Conservation (phyloP, 1,284 basidiomycete genomes). For the Fistulinella cinereoalba region DNA sequence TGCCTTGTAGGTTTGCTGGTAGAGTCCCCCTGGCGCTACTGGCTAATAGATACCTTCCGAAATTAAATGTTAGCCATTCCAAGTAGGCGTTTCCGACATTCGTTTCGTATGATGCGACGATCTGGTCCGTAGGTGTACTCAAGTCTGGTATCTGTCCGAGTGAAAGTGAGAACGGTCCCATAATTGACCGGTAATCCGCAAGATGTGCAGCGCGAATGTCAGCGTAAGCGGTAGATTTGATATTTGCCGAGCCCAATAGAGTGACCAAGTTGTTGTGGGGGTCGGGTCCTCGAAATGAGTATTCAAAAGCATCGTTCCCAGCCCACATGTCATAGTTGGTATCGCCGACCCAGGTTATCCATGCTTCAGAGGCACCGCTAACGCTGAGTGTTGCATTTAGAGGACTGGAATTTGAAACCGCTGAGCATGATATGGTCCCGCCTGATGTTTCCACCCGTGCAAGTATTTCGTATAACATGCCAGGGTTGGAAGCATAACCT, state of each 20-base stretch:
- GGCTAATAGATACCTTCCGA: constrained; percentile 63
- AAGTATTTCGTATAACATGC: constrained; percentile 70
- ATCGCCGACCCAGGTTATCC: constrained; percentile 67
- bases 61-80: constrained; percentile 73
- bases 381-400: constrained; percentile 58
- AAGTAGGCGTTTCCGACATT: constrained; percentile 61
- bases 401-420: constrained; percentile 26
- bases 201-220: constrained; percentile 46
- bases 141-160: constrained; percentile 58
- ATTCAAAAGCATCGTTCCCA: constrained; percentile 52
- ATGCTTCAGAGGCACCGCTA: constrained; percentile 43
- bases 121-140: constrained; percentile 53
- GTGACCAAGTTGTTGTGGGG: constrained; percentile 51
- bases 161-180: constrained; percentile 52
- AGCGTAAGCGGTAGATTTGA: constrained; percentile 31
- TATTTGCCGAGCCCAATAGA: constrained; percentile 37
- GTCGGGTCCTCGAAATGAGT: constrained; percentile 61
- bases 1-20: constrained; percentile 72
- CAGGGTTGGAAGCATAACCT: constrained; percentile 49
- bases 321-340: constrained; percentile 65
- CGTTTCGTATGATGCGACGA: constrained; percentile 50
- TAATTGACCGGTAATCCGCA: constrained; percentile 44
- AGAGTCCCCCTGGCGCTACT: constrained; percentile 59
- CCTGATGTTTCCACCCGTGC: constrained; percentile 43
- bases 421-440: constrained; percentile 34